These are phyloP conservation scores for Incumbomyces delicatus DNA, from an alignment of 2,329 filamentous ascomycete species.

Conservation along the genomic window DNA sequence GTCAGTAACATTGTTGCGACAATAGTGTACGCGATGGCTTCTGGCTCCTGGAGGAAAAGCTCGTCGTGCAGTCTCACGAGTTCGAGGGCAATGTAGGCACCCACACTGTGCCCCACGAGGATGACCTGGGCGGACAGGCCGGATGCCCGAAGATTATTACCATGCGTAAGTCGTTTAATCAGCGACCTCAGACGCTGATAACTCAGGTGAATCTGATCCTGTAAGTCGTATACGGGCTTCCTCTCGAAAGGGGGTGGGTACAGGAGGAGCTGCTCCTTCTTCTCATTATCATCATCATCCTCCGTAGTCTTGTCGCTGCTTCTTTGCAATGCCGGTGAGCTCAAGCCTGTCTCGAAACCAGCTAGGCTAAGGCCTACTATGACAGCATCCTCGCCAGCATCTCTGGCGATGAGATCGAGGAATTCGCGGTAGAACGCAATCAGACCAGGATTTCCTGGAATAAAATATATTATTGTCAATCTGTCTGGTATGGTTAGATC, in stretches of 20 bases:
- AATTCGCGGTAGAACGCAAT: slow-evolving; percentile 41
- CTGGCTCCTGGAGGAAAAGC: background rate
- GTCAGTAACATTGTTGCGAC: slow-evolving; percentile 56
- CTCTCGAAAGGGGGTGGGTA: background rate
- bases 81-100: slow-evolving; percentile 62
- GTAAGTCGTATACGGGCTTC: slow-evolving; percentile 12
- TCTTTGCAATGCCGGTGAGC: background rate
- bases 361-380: background rate
- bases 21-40: slow-evolving; percentile 26
- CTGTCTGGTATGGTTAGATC: background rate
- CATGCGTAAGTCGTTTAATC: slow-evolving; percentile 17
- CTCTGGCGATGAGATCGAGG: slow-evolving; percentile 16
- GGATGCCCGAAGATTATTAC: slow-evolving; percentile 4
- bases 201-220: slow-evolving; percentile 41
- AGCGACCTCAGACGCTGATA: slow-evolving; percentile 34
- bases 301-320: too few species aligned
- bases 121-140: slow-evolving; percentile 38
- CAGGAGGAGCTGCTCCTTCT: too few species aligned
- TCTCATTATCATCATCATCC: too few species aligned
- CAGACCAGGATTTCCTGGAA: slow-evolving; percentile 43
- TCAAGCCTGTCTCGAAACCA: background rate
- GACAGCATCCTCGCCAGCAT: background rate
- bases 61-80: slow-evolving; percentile 49
- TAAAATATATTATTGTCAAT: slow-evolving; percentile 30
- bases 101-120: slow-evolving; percentile 65